phyloP scores from a whole-genome alignment of 805 yeast genomes.

The Suhomyces sp. region DNA sequence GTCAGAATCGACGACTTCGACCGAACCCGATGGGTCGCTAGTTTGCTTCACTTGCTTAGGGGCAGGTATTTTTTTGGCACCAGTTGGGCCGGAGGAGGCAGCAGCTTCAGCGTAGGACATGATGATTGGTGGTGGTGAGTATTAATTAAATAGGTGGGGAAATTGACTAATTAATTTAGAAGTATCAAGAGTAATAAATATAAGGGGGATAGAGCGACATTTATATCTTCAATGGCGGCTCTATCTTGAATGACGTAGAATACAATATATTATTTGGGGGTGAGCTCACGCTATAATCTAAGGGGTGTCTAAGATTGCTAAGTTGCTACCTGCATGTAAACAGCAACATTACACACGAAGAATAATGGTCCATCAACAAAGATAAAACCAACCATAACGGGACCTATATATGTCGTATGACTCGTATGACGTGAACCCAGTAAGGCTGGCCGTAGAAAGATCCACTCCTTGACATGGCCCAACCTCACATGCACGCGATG shows the following conservation, averaged over 20 bases:
- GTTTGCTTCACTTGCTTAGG: conserved; percentile 22
- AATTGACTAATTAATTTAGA: not conserved
- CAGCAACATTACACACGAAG: not conserved
- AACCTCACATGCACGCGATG: not conserved
- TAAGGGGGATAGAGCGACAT: not conserved
- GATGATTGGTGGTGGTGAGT: not conserved
- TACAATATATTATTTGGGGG: not conserved
- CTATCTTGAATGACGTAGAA: conserved; percentile 1
- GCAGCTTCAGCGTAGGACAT: conserved; percentile 41
- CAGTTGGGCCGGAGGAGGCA: conserved; percentile 36
- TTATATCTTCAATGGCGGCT: not conserved
- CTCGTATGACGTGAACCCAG: not conserved
- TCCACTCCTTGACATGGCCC: not conserved
- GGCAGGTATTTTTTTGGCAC: conserved; percentile 30
- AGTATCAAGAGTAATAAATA: not conserved
- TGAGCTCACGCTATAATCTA: not conserved
- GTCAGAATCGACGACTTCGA: conserved; percentile 19
- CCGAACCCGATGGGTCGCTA: conserved; percentile 21
- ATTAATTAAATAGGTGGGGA: not conserved
- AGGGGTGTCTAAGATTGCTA: not conserved
- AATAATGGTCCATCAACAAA: not conserved
- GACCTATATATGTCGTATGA: not conserved
- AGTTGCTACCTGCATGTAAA: conserved; percentile 4
- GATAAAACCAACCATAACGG: not conserved
- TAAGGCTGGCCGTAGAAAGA: not conserved